phyloP scores from a whole-genome alignment of 257 asterid genomes.

The Solanum chmielewskii region DNA sequence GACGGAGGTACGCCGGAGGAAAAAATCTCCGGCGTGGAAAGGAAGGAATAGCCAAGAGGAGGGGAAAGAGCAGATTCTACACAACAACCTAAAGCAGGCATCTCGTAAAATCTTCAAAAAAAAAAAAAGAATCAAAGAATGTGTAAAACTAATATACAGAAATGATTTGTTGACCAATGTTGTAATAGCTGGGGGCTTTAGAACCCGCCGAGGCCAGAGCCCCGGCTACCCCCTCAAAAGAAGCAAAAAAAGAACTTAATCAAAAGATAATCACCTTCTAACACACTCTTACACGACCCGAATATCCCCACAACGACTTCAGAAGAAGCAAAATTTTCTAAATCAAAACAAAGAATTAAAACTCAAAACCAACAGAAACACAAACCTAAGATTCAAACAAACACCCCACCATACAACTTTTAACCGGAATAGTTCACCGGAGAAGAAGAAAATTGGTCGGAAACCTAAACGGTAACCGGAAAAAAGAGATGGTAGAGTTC shows the following conservation, averaged over 20 bases:
- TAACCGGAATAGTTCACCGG: background rate
- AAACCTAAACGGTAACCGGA: slow-evolving; percentile 2
- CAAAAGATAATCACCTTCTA: slow-evolving; percentile 54
- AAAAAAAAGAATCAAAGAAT: slow-evolving; percentile 44
- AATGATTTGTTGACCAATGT: slow-evolving; percentile 6
- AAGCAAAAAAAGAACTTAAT: slow-evolving; percentile 52
- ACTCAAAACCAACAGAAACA: background rate
- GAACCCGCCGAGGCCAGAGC: slow-evolving; percentile 99
- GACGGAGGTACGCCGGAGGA: slow-evolving; percentile 22
- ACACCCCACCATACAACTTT: slow-evolving; percentile 59
- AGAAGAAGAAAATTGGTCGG: background rate
- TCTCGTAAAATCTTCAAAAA: slow-evolving; percentile 10
- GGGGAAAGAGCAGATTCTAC: slow-evolving; percentile 57
- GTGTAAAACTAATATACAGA: background rate
- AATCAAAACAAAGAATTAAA: background rate
- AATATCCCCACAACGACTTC: slow-evolving; percentile 93
- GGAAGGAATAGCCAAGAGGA: slow-evolving; percentile 58
- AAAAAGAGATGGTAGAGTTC: background rate
- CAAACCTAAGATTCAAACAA: slow-evolving; percentile 20
- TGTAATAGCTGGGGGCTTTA: slow-evolving; percentile 90
- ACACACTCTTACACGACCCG: slow-evolving; percentile 23
- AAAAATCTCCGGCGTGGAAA: slow-evolving; percentile 22
- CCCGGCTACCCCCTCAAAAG: slow-evolving; percentile 99
- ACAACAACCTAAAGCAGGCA: slow-evolving; percentile 81
- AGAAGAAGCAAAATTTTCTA: slow-evolving; percentile 40